Base-by-base conservation (phyloP, 2,329 filamentous ascomycete genomes). In the Hypomyces perniciosus region DNA sequence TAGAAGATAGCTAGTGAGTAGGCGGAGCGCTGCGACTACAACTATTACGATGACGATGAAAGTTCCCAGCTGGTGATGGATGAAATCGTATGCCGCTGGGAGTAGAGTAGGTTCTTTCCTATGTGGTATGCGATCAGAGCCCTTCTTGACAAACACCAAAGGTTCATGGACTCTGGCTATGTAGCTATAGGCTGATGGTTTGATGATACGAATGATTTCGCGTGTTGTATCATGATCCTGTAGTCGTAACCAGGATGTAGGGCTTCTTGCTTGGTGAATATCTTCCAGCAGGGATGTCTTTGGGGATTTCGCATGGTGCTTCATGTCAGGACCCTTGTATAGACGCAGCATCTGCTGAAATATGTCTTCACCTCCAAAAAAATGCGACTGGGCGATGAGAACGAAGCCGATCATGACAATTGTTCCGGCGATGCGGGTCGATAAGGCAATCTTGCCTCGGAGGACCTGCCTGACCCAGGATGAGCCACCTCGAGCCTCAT, bases 161-260 rank as follows among this genome's bases (percentile, higher is more conserved):
- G 88, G 88, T 38, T 90, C 83, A 61, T 86, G 88, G 1, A 91
- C 85, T 41, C 79, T 78, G 26, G 88, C 86, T 13, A 88, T 73
- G 62, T 90, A 88, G 64, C 82, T 86, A 61, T 87, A 78, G 1
- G 83, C 79, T 49, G 77, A 73, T 6, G 87, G 87, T 56, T 88
- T 90, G 59, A 90, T 78, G 31, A 87, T 79, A n/a, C 81, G 77
- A 63, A 91, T 88, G 12, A 91, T 78, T 61, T 91, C 88, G 35
- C 79, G 79, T 2, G 86, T 87, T 1, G 86, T 90, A 61, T 88
- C 85, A 59, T 90, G 86, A 58, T 91, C 87, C 64, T 91, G 88
- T 50, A 90, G 74, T 28, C 80, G 78, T 45, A 91, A 73, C 88
- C 88, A 92, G 12, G 87, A 85, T 4, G 78, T 82, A 1, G 85